Conservation (phyloP, 176 grass and related monocot genomes). For the Microstegium vimineum region DNA sequence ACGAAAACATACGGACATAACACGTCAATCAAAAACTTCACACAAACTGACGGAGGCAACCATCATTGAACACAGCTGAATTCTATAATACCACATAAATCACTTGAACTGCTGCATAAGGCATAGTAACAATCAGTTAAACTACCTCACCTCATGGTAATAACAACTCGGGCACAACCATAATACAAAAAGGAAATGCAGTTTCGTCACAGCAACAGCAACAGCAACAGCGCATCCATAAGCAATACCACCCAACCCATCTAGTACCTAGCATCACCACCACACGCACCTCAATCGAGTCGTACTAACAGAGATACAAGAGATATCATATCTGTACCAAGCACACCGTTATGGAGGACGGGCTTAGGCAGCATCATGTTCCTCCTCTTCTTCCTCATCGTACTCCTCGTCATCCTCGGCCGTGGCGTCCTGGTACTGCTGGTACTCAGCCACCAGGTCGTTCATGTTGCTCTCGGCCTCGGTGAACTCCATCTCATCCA, state of each 20-base stretch:
- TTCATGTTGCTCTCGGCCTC: conserved; percentile 95
- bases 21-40: not conserved
- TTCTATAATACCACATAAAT: not conserved
- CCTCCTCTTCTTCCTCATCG: conserved; percentile 58
- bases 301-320: conserved; percentile 5
- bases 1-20: not conserved
- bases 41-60: too few relatives aligned
- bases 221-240: not conserved
- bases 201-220: conserved; percentile 26
- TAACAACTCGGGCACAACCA: conserved; percentile 15
- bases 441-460: conserved; percentile 79
- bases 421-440: conserved; percentile 79
- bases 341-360: not conserved
- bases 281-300: conserved; percentile 22
- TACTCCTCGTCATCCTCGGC: conserved; percentile 54
- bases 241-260: conserved; percentile 12
- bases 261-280: conserved; percentile 23
- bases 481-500: conserved; percentile 97
- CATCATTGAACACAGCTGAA: not conserved
- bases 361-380: conserved; percentile 24
- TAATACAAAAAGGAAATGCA: conserved; percentile 15
- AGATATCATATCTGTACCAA: conserved; percentile 17
- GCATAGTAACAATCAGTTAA: conserved; percentile 21
- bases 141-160: not conserved
- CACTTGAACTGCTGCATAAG: not conserved